Conservation (phyloP, 2,329 filamentous ascomycete species). For the Trichoderma sp. region DNA sequence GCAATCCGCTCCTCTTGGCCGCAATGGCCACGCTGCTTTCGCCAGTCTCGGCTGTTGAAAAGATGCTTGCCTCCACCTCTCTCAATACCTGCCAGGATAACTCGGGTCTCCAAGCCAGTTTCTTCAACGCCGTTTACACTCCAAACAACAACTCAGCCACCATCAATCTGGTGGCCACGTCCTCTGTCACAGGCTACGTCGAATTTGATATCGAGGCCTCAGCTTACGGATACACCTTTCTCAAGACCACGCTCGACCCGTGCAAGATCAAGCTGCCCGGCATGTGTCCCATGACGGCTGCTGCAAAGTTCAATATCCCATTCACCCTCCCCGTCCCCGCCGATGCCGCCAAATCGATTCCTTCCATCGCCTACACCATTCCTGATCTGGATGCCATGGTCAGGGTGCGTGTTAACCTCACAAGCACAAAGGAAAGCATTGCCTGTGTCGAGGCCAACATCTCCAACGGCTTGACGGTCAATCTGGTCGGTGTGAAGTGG, state of each 20-base stretch:
- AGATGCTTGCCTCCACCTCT: constrained; percentile 77
- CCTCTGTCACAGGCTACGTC: constrained; percentile 79
- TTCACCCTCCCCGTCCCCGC: constrained; percentile 66
- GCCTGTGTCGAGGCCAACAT: constrained; percentile 86
- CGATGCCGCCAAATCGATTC: constrained; percentile 65
- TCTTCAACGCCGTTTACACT: constrained; percentile 84
- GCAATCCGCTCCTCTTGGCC: constrained; percentile 37
- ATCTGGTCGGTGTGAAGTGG: constrained; percentile 88
- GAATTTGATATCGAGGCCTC: constrained; percentile 73
- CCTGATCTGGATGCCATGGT: constrained; percentile 89
- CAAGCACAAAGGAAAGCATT: constrained; percentile 61
- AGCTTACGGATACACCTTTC: constrained; percentile 78
- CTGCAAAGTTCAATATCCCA: constrained; percentile 71
- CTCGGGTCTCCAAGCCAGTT: constrained; percentile 81
- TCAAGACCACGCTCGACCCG: constrained; percentile 70
- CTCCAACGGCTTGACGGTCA: constrained; percentile 89
- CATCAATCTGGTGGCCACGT: constrained; percentile 78
- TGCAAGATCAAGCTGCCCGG: constrained; percentile 70
- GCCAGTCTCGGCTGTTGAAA: constrained; percentile 52
- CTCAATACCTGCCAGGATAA: constrained; percentile 82
- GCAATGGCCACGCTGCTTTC: constrained; percentile 47
- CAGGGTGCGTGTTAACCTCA: constrained; percentile 76
- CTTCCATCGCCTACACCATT: constrained; percentile 82
- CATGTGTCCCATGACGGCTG: constrained; percentile 85
- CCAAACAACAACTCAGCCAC: constrained; percentile 71